Conservation (phyloP, 495 filamentous ascomycete species). For the Achaetomiella virescens region DNA sequence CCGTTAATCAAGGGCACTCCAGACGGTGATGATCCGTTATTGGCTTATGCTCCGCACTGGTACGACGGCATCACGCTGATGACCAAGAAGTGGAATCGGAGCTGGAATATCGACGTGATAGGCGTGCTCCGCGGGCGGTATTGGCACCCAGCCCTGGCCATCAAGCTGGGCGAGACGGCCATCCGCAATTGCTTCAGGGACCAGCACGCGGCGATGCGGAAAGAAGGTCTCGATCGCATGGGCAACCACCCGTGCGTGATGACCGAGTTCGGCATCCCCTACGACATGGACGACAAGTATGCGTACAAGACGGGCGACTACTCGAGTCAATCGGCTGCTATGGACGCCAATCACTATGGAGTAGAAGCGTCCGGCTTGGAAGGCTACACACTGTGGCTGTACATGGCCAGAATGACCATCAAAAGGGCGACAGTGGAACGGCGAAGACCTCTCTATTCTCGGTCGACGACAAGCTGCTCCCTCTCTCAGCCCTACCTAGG, state of each 20-base stretch:
- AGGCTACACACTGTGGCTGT: slow-evolving; percentile 87
- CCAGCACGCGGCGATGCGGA: slow-evolving; percentile 77
- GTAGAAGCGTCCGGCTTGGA: slow-evolving; percentile 74
- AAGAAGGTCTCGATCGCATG: slow-evolving; percentile 87
- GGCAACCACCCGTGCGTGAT: slow-evolving; percentile 85
- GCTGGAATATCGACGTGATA: slow-evolving; percentile 95
- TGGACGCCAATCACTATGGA: slow-evolving; percentile 96
- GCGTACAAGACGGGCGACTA: slow-evolving; percentile 98
- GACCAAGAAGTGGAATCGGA: slow-evolving; percentile 97
- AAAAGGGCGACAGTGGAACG: slow-evolving; percentile 95
- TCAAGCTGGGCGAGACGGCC: slow-evolving; percentile 89
- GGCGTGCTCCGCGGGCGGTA: slow-evolving; percentile 88
- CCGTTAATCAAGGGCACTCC: slow-evolving; percentile 78
- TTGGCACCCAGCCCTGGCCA: slow-evolving; percentile 75
- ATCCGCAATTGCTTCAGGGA: slow-evolving; percentile 92
- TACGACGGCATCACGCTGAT: slow-evolving; percentile 96
- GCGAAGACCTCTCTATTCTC: slow-evolving; percentile 92
- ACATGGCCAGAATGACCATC: slow-evolving; percentile 79
- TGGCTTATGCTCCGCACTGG: slow-evolving; percentile 91
- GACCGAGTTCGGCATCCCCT: slow-evolving; percentile 95
- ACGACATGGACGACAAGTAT: slow-evolving; percentile 95
- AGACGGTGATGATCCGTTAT: slow-evolving; percentile 74
- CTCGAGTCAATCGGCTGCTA: slow-evolving; percentile 82
- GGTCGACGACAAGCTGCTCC: slow-evolving; percentile 67
- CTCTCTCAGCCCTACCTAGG: slow-evolving; percentile 42